These are phyloP conservation scores for Rosa hybrid DNA, from an alignment of 331 rosid genomes.

Conservation along the genomic window DNA sequence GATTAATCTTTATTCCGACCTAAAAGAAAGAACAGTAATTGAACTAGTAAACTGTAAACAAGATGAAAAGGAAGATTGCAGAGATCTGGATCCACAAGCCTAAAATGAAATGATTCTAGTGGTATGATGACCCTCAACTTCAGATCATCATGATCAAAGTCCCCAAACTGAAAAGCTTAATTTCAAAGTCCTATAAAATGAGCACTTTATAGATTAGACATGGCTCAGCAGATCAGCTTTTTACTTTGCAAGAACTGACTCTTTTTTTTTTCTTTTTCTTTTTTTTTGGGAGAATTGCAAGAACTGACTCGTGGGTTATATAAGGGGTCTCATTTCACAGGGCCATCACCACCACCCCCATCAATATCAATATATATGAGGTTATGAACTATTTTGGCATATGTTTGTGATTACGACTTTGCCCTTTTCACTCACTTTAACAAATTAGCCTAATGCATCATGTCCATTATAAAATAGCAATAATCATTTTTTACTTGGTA, in stretches of 20 bases:
- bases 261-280: too few species aligned
- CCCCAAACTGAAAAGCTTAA: background rate
- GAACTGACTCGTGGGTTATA: background rate
- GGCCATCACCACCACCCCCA: background rate
- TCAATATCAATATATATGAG: conserved; percentile 1
- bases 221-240: background rate
- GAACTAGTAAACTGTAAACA: background rate
- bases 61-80: conserved; percentile 3
- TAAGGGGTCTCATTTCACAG: background rate
- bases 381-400: background rate
- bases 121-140: conserved; percentile 1
- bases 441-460: background rate
- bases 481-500: background rate
- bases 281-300: background rate
- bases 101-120: conserved; percentile 5
- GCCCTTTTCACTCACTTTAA: background rate
- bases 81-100: background rate
- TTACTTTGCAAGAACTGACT: conserved; percentile 3
- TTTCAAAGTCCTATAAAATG: background rate
- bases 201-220: background rate
- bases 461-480: background rate
- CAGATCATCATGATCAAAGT: conserved; percentile 10
- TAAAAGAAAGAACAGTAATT: background rate
- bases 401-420: background rate
- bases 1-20: background rate